Evolutionary conservation across 805 yeast genomes (phyloP).

Genomic region (Millerozyma miso): DNA sequence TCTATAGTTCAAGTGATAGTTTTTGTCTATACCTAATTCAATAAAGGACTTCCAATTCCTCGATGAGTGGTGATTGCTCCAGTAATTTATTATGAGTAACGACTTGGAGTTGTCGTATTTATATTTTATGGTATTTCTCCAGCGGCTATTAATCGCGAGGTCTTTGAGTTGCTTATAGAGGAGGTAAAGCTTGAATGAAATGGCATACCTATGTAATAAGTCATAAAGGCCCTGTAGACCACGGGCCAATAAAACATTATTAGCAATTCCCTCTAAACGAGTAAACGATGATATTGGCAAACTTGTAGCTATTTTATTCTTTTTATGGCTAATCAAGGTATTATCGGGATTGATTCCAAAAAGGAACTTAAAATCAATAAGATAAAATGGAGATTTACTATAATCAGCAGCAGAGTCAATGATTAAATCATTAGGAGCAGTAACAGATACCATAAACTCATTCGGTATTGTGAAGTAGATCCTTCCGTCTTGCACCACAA

Average conservation of each 20-base stretch:
- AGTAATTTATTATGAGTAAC: conserved; percentile 56
- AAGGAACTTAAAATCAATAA: conserved; percentile 70
- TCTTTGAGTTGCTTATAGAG: conserved; percentile 54
- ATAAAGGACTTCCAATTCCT: conserved; percentile 49
- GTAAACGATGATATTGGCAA: conserved; percentile 29
- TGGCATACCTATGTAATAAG: conserved; percentile 54
- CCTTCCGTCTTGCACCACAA: conserved; percentile 71
- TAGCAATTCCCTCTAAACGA: conserved; percentile 53
- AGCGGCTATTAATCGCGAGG: conserved; percentile 41
- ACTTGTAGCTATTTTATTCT: conserved; percentile 21
- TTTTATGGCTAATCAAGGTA: conserved; percentile 25
- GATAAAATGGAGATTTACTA: conserved; percentile 57
- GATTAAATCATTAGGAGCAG: conserved; percentile 58
- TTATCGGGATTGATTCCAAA: conserved; percentile 45
- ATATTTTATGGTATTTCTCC: conserved; percentile 61
- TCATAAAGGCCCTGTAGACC: conserved; percentile 53
- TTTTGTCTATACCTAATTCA: conserved; percentile 55
- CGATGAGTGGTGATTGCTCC: conserved; percentile 46
- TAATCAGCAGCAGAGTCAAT: conserved; percentile 48
- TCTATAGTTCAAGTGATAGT: conserved; percentile 46
- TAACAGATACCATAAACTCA: conserved; percentile 60
- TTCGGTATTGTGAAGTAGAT: conserved; percentile 58
- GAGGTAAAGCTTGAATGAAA: conserved; percentile 59
- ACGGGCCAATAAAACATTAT: conserved; percentile 43
- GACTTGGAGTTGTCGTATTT: conserved; percentile 52